Evolutionary conservation across 768 basidiomycete species (phyloP).

Genomic region (Hypholoma sublateritium): DNA sequence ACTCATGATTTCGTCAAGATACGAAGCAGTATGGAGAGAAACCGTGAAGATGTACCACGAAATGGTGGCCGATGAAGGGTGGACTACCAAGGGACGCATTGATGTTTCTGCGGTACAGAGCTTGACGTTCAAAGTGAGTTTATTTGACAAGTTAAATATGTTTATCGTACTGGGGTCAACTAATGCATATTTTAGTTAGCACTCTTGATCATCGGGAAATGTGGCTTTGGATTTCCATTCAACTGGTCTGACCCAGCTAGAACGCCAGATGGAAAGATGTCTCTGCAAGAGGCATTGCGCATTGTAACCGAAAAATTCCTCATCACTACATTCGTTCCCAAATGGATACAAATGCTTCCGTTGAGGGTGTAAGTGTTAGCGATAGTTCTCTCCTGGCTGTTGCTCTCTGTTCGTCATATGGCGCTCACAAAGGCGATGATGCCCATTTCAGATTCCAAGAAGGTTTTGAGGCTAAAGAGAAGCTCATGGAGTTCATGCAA

Average conservation of each 20-base stretch:
- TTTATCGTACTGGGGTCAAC: too few relatives aligned
- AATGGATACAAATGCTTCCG: conserved; percentile 36
- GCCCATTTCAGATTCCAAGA: conserved; percentile 6
- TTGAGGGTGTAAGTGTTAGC: conserved; percentile 23
- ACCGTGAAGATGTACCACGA: conserved; percentile 35
- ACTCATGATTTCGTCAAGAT: conserved; percentile 21
- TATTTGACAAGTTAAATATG: background rate
- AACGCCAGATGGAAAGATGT: conserved; percentile 35
- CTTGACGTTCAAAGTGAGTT: conserved; percentile 36
- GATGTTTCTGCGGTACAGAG: conserved; percentile 31
- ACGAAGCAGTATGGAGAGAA: conserved; percentile 41
- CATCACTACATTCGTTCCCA: conserved; percentile 28
- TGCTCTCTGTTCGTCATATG: background rate
- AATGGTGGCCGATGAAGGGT: conserved; percentile 38
- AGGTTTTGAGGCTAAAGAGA: conserved; percentile 27
- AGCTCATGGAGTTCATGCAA: conserved; percentile 37
- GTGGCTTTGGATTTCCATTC: conserved; percentile 47
- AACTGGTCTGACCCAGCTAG: conserved; percentile 40
- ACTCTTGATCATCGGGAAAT: conserved; percentile 41
- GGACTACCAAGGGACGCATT: conserved; percentile 27
- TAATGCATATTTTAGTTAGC: conserved; percentile 32
- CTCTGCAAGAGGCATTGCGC: conserved; percentile 25
- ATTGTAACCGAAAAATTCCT: conserved; percentile 31
- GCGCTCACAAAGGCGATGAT: background rate
- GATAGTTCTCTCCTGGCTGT: background rate